phyloP scores from a whole-genome alignment of 768 basidiomycete species.

The Trametes coccinea region DNA sequence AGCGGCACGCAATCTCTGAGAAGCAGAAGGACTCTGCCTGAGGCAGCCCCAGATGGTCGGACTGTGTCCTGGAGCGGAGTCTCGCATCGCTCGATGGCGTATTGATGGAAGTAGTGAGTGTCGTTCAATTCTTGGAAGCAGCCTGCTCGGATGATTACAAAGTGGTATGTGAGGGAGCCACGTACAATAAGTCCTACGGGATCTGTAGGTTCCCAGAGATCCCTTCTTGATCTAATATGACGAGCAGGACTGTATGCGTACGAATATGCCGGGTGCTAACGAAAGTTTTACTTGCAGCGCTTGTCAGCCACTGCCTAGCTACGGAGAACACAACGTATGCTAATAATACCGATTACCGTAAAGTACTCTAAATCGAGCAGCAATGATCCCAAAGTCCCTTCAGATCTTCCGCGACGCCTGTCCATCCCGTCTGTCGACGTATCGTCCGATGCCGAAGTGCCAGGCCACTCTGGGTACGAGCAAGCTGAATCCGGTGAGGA shows the following conservation, averaged over 20 bases:
- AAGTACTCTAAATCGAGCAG: neutral
- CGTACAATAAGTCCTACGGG: conserved; percentile 24
- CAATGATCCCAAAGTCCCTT: conserved; percentile 1
- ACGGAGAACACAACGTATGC: conserved; percentile 4
- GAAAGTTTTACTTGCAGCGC: neutral
- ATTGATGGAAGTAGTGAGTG: conserved; percentile 8
- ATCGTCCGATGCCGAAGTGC: conserved; percentile 75
- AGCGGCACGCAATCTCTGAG: neutral
- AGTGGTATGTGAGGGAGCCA: conserved; percentile 75
- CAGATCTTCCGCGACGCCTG: conserved; percentile 21
- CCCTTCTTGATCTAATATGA: conserved; percentile 95
- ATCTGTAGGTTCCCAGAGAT: conserved; percentile 55
- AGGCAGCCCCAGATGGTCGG: neutral
- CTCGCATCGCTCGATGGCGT: neutral
- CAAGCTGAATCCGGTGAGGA: conserved; percentile 61
- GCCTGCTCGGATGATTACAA: conserved; percentile 61
- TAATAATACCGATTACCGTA: conserved; percentile 18
- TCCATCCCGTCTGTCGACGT: conserved; percentile 66
- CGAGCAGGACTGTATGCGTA: conserved; percentile 21
- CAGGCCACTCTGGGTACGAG: conserved; percentile 72
- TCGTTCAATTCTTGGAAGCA: conserved; percentile 1
- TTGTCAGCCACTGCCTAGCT: neutral
- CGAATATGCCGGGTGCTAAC: conserved; percentile 1
- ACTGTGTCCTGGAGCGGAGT: neutral
- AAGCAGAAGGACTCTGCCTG: conserved; percentile 5